Base-by-base conservation (phyloP, 1,284 basidiomycete genomes). In the Puccinia novopanici region DNA sequence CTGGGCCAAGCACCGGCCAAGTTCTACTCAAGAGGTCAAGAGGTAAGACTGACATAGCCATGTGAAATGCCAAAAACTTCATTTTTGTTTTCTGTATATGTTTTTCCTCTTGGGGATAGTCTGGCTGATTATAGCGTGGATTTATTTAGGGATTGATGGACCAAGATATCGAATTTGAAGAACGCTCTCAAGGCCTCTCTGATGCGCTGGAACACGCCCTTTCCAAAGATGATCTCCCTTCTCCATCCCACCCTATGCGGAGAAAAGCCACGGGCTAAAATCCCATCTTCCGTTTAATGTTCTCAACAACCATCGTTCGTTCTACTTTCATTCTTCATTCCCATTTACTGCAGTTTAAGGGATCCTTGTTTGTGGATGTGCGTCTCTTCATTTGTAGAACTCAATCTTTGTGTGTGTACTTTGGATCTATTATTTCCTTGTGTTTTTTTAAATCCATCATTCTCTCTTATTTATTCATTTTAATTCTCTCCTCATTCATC, bases 21-120 rank as follows among this genome's bases (percentile, higher is more conserved):
- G 40, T 77, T 77, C 52, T 77, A 77, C 55, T 77, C 75, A 13
- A 19, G 75, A 37, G 75, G 75, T 3, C 75, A 77, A 68, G 63
- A 77, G 75, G 75, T 77, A 54, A 59, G 57, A 34, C 5, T 10
- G 15, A 8, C 24, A 59, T 13, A 13, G 15, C n/a, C n/a, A n/a
- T n/a, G n/a, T n/a, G n/a, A n/a, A n/a, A n/a, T n/a, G n/a, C n/a
- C n/a, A n/a, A n/a, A n/a, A n/a, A n/a, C n/a, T n/a, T n/a, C n/a
- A n/a, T n/a, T n/a, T n/a, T n/a, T n/a, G n/a, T n/a, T n/a, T n/a
- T n/a, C n/a, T n/a, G n/a, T n/a, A n/a, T n/a, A n/a, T n/a, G n/a
- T n/a, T n/a, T n/a, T n/a, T n/a, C n/a, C n/a, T n/a, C n/a, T n/a
- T n/a, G n/a, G n/a, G n/a, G n/a, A n/a, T n/a, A 59, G 2, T 37